phyloP scores from a whole-genome alignment of 1,284 basidiomycete species.

The Ustilago lituana region DNA sequence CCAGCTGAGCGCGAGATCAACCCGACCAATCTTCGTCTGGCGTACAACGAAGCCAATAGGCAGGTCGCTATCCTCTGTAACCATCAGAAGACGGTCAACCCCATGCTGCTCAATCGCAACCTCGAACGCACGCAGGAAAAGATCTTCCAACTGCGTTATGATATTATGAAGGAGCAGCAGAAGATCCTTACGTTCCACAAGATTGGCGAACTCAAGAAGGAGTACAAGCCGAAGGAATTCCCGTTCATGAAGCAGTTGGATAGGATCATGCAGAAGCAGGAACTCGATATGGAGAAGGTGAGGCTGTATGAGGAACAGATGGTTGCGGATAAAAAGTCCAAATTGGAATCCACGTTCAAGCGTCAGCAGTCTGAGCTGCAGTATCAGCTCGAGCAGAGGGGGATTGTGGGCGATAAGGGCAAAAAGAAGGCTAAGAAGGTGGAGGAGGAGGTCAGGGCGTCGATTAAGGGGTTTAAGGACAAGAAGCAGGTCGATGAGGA shows the following conservation, averaged over 20 bases:
- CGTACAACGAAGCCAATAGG: slow-evolving; percentile 66
- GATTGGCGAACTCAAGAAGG: slow-evolving; percentile 70
- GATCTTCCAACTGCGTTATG: slow-evolving; percentile 62
- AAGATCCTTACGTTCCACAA: slow-evolving; percentile 70
- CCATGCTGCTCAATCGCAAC: slow-evolving; percentile 53
- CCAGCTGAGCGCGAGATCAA: slow-evolving; percentile 61
- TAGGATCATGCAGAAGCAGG: slow-evolving; percentile 79
- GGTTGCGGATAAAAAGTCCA: slow-evolving; percentile 72
- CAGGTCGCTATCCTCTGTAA: slow-evolving; percentile 67
- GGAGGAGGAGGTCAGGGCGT: slow-evolving; percentile 51
- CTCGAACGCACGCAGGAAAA: slow-evolving; percentile 56
- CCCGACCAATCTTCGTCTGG: slow-evolving; percentile 58
- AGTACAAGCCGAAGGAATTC: slow-evolving; percentile 73
- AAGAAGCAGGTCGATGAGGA: slow-evolving; percentile 70
- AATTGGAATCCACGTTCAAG: slow-evolving; percentile 77
- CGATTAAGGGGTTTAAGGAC: slow-evolving; percentile 53
- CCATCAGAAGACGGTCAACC: slow-evolving; percentile 67
- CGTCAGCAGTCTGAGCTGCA: slow-evolving; percentile 67
- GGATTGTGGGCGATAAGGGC: slow-evolving; percentile 46
- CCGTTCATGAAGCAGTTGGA: slow-evolving; percentile 71
- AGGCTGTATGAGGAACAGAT: slow-evolving; percentile 81
- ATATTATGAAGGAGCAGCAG: slow-evolving; percentile 65
- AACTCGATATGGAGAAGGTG: slow-evolving; percentile 91
- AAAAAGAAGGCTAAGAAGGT: slow-evolving; percentile 51
- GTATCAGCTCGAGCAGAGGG: slow-evolving; percentile 56